These are phyloP conservation scores for Colletotrichum shisoi DNA, from an alignment of 2,329 filamentous ascomycete species.

Conservation along the genomic window DNA sequence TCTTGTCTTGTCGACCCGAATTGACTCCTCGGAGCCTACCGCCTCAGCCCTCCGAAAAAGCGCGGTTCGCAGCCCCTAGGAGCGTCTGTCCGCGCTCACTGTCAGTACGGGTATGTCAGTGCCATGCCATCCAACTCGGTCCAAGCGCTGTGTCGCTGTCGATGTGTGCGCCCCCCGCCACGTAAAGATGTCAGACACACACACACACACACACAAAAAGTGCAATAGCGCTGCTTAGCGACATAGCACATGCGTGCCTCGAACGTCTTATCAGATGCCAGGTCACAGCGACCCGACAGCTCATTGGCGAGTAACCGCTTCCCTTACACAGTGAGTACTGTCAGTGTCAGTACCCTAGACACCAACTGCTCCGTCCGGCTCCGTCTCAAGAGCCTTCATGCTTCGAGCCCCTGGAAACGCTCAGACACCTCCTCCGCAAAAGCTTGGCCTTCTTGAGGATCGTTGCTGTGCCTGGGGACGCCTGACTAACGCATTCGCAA, in stretches of 20 bases:
- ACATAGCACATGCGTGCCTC: slow-evolving; percentile 31
- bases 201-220: slow-evolving; percentile 20
- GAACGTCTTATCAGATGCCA: slow-evolving; percentile 25
- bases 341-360: too few species aligned
- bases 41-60: slow-evolving; percentile 13
- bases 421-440: slow-evolving; percentile 15
- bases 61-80: slow-evolving; percentile 3
- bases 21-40: slow-evolving; percentile 17
- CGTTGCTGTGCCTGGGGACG: slow-evolving; percentile 7
- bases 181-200: slow-evolving; percentile 17
- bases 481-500: slow-evolving; percentile 1
- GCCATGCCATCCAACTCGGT: slow-evolving; percentile 24
- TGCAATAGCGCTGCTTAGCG: slow-evolving; percentile 5
- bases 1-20: slow-evolving; percentile 4
- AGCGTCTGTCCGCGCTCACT: neutral
- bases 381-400: slow-evolving; percentile 20
- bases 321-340: neutral
- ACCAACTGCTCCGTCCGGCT: slow-evolving; percentile 7
- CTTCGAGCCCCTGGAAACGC: slow-evolving; percentile 20
- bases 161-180: slow-evolving; percentile 2
- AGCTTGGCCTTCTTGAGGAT: slow-evolving; percentile 23
- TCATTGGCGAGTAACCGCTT: slow-evolving; percentile 1
- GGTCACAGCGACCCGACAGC: slow-evolving; percentile 1
- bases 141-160: slow-evolving; percentile 15
- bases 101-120: slow-evolving; percentile 9